Evolutionary conservation across 352 stramenopile genomes (phyloP).

Genomic region (Phytophthora multivora): DNA sequence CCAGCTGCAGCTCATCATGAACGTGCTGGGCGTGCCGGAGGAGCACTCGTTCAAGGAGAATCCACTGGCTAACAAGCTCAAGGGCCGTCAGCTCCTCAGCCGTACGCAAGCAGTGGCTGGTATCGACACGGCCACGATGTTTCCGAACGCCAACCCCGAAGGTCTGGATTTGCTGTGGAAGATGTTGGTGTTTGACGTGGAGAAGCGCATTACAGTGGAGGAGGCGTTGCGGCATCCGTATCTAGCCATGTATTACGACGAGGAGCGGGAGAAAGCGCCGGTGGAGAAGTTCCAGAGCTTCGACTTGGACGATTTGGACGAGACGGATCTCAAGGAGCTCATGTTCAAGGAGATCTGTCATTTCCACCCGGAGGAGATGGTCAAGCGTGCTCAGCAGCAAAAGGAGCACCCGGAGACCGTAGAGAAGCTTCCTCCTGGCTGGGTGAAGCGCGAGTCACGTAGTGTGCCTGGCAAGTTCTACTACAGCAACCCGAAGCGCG

Average conservation of each 20-base stretch:
- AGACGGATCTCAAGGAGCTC: constrained; percentile 86
- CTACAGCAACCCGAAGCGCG: constrained; percentile 90
- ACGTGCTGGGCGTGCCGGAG: constrained; percentile 85
- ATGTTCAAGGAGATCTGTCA: constrained; percentile 93
- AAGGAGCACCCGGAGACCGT: constrained; percentile 63
- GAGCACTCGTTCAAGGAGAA: constrained; percentile 91
- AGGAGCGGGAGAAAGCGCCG: constrained; percentile 62
- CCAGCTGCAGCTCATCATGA: constrained; percentile 90
- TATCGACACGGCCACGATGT: constrained; percentile 83
- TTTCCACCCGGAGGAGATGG: constrained; percentile 90
- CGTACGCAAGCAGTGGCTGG: constrained; percentile 79
- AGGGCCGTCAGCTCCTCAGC: constrained; percentile 82
- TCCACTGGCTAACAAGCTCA: constrained; percentile 86
- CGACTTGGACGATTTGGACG: constrained; percentile 83
- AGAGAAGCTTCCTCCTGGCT: constrained; percentile 82
- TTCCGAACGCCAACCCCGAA: constrained; percentile 87
- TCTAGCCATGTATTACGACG: constrained; percentile 89
- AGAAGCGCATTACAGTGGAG: constrained; percentile 95
- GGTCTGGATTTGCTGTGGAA: constrained; percentile 86
- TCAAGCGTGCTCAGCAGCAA: constrained; percentile 84
- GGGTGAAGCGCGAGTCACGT: constrained; percentile 87
- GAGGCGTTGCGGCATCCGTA: constrained; percentile 97
- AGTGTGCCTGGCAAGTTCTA: constrained; percentile 89
- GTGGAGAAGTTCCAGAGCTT: constrained; percentile 89
- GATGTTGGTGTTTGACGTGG: constrained; percentile 93